A percentile compares a stretch with the other conserved stretches of the same genome.
These are phyloP conservation scores for Leucocoprinus birnbaumii DNA, from an alignment of 768 basidiomycete species.

Conservation along the genomic window DNA sequence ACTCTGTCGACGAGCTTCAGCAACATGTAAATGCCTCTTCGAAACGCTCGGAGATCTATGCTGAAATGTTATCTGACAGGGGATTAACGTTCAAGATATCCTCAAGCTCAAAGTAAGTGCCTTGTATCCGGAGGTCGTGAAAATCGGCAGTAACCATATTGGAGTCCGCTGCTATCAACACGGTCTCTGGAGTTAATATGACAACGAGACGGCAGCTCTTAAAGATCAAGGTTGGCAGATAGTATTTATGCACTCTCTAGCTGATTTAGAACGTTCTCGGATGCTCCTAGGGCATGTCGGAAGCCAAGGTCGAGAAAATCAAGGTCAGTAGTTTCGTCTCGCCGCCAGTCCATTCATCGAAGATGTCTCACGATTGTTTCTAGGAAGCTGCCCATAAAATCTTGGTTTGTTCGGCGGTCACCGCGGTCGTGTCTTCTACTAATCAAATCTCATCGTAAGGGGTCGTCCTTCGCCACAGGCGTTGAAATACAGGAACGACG, in stretches of 20 bases:
- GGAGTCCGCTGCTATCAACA: conserved; percentile 79
- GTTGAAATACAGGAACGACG: conserved; percentile 87
- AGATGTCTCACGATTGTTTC: neutral
- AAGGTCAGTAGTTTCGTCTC: conserved; percentile 41
- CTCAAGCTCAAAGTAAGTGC: conserved; percentile 78
- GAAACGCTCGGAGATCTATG: conserved; percentile 3
- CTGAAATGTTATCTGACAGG: conserved; percentile 40
- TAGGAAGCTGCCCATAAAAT: conserved; percentile 92
- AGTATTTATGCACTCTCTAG: conserved; percentile 18
- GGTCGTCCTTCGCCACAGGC: conserved; percentile 89
- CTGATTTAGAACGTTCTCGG: neutral
- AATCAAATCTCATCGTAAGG: conserved; percentile 39
- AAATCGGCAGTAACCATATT: conserved; percentile 12
- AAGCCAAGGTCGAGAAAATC: conserved; percentile 97
- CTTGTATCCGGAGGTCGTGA: conserved; percentile 9
- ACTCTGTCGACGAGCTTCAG: conserved; percentile 82
- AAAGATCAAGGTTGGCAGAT: conserved; percentile 78
- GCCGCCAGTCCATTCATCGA: conserved; percentile 28
- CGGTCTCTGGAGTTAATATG: conserved; percentile 86
- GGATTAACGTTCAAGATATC: conserved; percentile 95
- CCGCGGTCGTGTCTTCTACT: neutral
- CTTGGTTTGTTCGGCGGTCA: conserved; percentile 41
- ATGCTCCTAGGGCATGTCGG: conserved; percentile 78
- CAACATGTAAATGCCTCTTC: conserved; percentile 54
- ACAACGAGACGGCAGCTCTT: conserved; percentile 85